Base-by-base conservation (phyloP, 2,329 filamentous ascomycete genomes). In the Claviceps citrina region DNA sequence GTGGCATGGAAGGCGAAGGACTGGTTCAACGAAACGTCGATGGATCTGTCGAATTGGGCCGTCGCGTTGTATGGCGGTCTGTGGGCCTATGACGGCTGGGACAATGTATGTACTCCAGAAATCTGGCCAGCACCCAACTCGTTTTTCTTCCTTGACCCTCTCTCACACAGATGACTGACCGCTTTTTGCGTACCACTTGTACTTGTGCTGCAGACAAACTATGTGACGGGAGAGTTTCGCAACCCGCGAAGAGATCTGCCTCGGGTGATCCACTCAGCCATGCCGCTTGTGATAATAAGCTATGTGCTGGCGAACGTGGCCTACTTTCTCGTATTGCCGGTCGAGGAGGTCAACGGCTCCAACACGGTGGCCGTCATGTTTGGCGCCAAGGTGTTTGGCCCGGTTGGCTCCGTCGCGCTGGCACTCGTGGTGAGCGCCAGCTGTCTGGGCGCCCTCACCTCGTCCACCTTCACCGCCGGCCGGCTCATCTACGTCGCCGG, bases 21-120 rank as follows among this genome's bases (percentile, higher is more conserved):
- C 34, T 95, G 91, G 89, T 96, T 96, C 54, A 79, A 85, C 40
- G 79, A 81, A 42, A 95, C 89, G 4, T 84, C 74, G 46, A 75
- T 68, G 12, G 81, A 87, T 55, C 70, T 82, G 38, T 93, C 81
- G 35, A 79, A 78, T 49, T 96, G 87, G 83, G 91, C 91, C 3
- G 81, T 98, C 35, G 91, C 91, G 0, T 63, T 98, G 35, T 98
- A 98, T 57, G 89, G 86, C 13, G 91, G 91, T 7, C 70, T 98
- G 5, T 98, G 91, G 91, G 91, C 91, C 1, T 98, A 91, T 61
- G 91, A 98, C 56, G 91, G 91, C 24, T 98, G 91, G 91, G 91
- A 98, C 57, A 98, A 98, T 59, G 85, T 91, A 64, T 65, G 81
- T 68, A 32, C 20, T 15, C 3, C 25, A 9, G 25, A 5, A 30